These are phyloP conservation scores for Sugiyamaella paludigena DNA, from an alignment of 1,139 yeast species.

Conservation along the genomic window DNA sequence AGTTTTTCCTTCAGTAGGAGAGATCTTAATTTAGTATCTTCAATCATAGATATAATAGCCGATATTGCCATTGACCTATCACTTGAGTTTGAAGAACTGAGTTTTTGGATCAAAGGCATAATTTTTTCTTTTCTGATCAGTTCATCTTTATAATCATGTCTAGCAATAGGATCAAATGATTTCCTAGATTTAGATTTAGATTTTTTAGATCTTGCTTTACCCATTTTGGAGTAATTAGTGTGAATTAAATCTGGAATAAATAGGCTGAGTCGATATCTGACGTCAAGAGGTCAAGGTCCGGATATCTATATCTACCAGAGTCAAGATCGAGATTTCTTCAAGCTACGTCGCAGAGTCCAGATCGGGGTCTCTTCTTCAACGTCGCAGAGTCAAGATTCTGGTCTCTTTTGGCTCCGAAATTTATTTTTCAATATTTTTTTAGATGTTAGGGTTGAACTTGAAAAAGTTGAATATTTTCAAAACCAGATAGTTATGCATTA, in stretches of 20 bases:
- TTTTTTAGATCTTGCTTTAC: slow-evolving; percentile 8
- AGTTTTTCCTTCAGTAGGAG: slow-evolving; percentile 68
- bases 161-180: slow-evolving; percentile 8
- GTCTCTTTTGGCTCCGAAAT: no score
- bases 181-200: neutral
- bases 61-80: slow-evolving; percentile 78
- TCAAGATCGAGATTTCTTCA: no score
- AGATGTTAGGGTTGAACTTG: no score
- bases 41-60: slow-evolving; percentile 68
- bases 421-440: no score
- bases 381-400: no score
- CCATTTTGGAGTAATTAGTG: neutral
- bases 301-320: no score
- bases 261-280: neutral
- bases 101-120: slow-evolving; percentile 63
- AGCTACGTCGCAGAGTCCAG: no score
- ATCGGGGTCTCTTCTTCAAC: no score
- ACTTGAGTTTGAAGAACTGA: slow-evolving; percentile 61
- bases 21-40: slow-evolving; percentile 62
- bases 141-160: slow-evolving; percentile 43
- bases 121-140: slow-evolving; percentile 55
- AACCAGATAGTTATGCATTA: no score
- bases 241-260: neutral
- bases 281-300: no score
- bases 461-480: no score